Conservation (phyloP, 2,329 filamentous ascomycete species). For the Cryphonectria naterciae region DNA sequence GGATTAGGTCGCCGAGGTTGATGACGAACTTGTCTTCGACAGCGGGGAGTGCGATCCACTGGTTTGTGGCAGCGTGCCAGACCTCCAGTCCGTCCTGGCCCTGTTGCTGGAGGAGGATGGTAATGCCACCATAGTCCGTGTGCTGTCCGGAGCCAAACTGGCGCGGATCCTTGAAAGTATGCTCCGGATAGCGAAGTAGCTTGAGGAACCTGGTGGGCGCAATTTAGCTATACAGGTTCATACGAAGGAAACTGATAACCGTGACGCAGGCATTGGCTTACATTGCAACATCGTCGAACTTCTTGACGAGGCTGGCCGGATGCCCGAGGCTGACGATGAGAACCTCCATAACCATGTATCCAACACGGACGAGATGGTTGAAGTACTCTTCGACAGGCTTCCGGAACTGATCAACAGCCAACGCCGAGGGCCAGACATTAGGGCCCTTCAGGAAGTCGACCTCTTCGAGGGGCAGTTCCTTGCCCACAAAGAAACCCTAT, state of each 20-base stretch:
- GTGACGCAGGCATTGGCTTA: not conserved
- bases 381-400: constrained; percentile 2
- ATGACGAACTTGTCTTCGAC: constrained; percentile 33
- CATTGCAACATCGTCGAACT: not conserved
- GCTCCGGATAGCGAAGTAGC: constrained; percentile 7
- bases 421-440: constrained; percentile 5
- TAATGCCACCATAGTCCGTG: constrained; percentile 36
- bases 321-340: constrained; percentile 6
- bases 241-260: not conserved
- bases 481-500: not conserved
- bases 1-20: constrained; percentile 34
- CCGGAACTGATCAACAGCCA: constrained; percentile 8
- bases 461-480: not conserved
- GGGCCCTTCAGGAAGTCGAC: constrained; percentile 2
- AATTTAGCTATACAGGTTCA: not conserved
- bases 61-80: constrained; percentile 26
- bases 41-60: constrained; percentile 32
- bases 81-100: constrained; percentile 35
- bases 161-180: not conserved
- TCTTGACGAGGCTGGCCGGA: not conserved
- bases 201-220: not conserved
- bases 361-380: not conserved
- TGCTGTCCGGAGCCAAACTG: constrained; percentile 33
- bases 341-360: constrained; percentile 7
- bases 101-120: constrained; percentile 35